These are phyloP conservation scores for Phenoliferia sp. DNA, from an alignment of 1,284 basidiomycete species.

Conservation along the genomic window DNA sequence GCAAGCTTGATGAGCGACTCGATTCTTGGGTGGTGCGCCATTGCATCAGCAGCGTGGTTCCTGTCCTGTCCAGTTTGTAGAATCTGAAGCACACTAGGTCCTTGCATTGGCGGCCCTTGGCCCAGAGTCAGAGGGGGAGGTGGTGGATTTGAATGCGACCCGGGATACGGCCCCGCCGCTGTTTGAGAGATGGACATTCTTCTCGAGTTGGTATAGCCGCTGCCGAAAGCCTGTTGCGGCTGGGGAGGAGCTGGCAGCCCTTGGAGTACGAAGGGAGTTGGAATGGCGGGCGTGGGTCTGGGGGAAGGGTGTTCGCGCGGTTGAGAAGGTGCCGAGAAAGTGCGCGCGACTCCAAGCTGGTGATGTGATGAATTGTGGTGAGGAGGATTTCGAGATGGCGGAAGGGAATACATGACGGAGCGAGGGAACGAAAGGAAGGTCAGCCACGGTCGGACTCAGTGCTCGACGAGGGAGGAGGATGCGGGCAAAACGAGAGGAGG, in stretches of 20 bases:
- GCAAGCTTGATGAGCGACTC: conserved; percentile 54
- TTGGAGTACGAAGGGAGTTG: neutral
- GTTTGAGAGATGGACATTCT: neutral
- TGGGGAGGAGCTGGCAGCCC: neutral
- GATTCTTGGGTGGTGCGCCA: conserved; percentile 30
- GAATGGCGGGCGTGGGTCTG: neutral
- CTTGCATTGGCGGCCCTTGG: conserved; percentile 29
- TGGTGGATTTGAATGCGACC: conserved; percentile 13
- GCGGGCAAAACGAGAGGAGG: no score
- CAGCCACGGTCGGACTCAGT: no score
- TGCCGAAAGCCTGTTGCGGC: neutral
- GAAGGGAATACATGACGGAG: no score
- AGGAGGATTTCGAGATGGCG: no score
- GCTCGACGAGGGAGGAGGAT: no score
- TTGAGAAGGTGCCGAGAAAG: no score
- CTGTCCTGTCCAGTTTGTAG: conserved; percentile 31
- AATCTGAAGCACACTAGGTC: conserved; percentile 29
- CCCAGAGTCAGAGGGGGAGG: conserved; percentile 24
- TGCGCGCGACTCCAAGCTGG: no score
- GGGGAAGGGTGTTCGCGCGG: no score
- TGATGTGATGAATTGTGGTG: no score
- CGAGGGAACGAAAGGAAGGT: no score
- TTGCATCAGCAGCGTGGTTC: conserved; percentile 29
- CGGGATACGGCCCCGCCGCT: neutral
- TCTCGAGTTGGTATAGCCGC: no score